Base-by-base conservation (phyloP, 192 early-diverging fungal genomes). In the Coemansia sp. region DNA sequence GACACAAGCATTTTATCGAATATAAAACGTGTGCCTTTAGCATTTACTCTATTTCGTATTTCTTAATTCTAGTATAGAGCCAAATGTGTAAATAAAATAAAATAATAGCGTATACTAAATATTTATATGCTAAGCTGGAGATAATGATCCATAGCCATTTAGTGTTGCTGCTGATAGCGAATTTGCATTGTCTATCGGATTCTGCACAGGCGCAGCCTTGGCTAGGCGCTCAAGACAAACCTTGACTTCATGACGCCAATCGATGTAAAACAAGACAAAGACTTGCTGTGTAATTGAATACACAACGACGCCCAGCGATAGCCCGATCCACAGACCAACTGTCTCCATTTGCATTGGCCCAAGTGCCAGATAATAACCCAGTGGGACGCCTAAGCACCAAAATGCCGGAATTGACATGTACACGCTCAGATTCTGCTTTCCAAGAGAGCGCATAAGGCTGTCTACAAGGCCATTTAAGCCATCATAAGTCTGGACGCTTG, bases 311-410 rank as follows among this genome's bases (percentile, higher is more conserved):
- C 70, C 91, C 10, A 83, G 59, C 30, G 83, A 82, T 20, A 89
- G 61, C 11, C 87, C 86, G 0, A 71, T 29, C 89, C 91, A 92
- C n/a, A 91, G 67, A 11, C 90, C 90, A 12, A 79, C 73, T n/a
- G 88, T 76, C 50, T 75, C 59, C 32, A 75, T 48, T 6, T 68
- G 28, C 48, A 48, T 58, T 5, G 73, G 60, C 0, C 87, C 87
- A 66, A 81, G 65, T 3, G 76, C 83, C 28, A 86, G 60, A 49
- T 82, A 86, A 18, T 82, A 74, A 10, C 84, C 86, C 12, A 87
- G 40, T 3, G 86, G 86, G 4, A 86, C 22, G 1, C 73, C 86
- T 18, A 85, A 30, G 12, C 76, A 18, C 62, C 83, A 87, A 59
- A 86, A 87, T 25, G 80, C 73, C 6, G 83, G 63, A 29, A 87